Conservation (phyloP, 129 eudicot genomes). For the Helianthus annuus region HanXRQr2.0-SUNRISE NC_035447.2:102754129-102754628, state of each 20-base stretch:
- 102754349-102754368: conserved; percentile 5
- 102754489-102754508: conserved; percentile 4
- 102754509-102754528: conserved; percentile 2
- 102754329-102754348: conserved; percentile 6
- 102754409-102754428: conserved; percentile 61
- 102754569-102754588: neutral
- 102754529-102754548: neutral
- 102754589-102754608: neutral
- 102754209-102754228: neutral
- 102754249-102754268: neutral
- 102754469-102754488: conserved; percentile 17
- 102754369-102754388: neutral
- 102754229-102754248: neutral
- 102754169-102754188: neutral
- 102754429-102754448: conserved; percentile 60
- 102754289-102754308: neutral
- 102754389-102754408: conserved; percentile 53
- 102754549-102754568: neutral
- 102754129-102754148: too few species aligned
- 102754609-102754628: neutral
- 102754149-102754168: neutral
- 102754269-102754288: neutral
- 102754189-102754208: neutral
- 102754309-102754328: conserved; percentile 14
- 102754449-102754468: conserved; percentile 39